These are phyloP conservation scores for Tylopilus orsonianus DNA, from an alignment of 1,284 basidiomycete genomes.

Conservation along the genomic window DNA sequence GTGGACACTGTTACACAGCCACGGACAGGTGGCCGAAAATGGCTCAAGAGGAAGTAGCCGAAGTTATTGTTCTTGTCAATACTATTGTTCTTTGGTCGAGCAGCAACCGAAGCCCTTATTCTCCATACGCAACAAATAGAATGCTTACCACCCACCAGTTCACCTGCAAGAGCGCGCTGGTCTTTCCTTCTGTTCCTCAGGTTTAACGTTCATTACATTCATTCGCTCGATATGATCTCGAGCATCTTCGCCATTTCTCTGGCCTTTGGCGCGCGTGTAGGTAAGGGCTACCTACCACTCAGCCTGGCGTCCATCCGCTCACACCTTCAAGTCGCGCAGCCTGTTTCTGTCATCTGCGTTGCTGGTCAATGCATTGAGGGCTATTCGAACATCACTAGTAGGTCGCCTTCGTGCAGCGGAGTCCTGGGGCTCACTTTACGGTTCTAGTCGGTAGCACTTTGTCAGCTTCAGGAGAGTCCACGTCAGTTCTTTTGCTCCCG, in stretches of 20 bases:
- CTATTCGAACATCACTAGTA: constrained; percentile 67
- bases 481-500: constrained; percentile 63
- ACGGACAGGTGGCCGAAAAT: constrained; percentile 14
- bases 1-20: too few relatives aligned
- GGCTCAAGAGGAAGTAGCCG: constrained; percentile 7
- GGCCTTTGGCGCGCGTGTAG: constrained; percentile 46
- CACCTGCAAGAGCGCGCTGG: constrained; percentile 17
- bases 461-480: constrained; percentile 50
- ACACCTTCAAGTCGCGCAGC: constrained; percentile 49
- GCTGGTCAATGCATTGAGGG: constrained; percentile 81
- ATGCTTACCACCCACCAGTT: constrained; percentile 16
- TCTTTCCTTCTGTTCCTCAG: constrained; percentile 27
- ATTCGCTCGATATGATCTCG: constrained; percentile 44
- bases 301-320: background rate
- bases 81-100: constrained; percentile 31
- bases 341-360: constrained; percentile 69
- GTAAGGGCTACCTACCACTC: constrained; percentile 35
- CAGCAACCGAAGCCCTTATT: constrained; percentile 30
- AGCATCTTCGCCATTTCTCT: constrained; percentile 45
- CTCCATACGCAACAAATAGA: constrained; percentile 30
- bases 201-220: constrained; percentile 30
- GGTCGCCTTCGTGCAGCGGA: constrained; percentile 28
- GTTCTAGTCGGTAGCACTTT: constrained; percentile 62
- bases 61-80: constrained; percentile 30
- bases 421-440: constrained; percentile 18